These are phyloP conservation scores for Rhodotorula toruloides DNA, from an alignment of 768 basidiomycete genomes.

Conservation along the genomic window DNA sequence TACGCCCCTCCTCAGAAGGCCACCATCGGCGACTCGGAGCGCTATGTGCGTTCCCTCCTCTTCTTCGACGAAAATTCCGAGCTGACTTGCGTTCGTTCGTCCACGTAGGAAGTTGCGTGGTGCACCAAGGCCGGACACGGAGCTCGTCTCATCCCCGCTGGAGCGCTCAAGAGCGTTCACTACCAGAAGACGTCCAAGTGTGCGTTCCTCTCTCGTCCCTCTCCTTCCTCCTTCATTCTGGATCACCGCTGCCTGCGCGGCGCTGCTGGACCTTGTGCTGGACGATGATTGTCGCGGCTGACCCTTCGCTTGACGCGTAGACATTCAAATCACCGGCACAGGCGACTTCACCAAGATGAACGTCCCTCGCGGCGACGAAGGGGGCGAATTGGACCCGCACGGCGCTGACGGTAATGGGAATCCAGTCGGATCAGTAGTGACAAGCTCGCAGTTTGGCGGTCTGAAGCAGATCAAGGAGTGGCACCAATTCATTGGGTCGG, in stretches of 20 bases:
- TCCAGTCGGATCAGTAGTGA: slow-evolving; percentile 43
- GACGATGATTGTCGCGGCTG: too few relatives aligned
- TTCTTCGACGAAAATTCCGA: background rate
- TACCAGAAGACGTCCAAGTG: too few relatives aligned
- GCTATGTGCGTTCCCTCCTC: background rate
- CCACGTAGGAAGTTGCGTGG: slow-evolving; percentile 60
- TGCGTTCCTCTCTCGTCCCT: background rate
- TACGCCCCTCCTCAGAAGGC: slow-evolving; percentile 7
- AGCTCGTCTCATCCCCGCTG: slow-evolving; percentile 39
- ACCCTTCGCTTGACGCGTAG: too few relatives aligned
- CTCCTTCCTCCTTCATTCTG: too few relatives aligned
- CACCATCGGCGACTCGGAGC: slow-evolving; percentile 27
- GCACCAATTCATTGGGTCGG: slow-evolving; percentile 53
- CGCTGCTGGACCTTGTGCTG: too few relatives aligned
- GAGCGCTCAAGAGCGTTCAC: slow-evolving; percentile 40
- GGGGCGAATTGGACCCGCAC: slow-evolving; percentile 64
- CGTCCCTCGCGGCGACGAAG: slow-evolving; percentile 60
- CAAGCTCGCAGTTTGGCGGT: too few relatives aligned
- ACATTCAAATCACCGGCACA: slow-evolving; percentile 48
- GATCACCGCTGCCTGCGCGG: too few relatives aligned
- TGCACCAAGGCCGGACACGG: slow-evolving; percentile 57
- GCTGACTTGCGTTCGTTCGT: background rate
- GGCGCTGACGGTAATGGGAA: slow-evolving; percentile 53
- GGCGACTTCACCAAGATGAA: slow-evolving; percentile 63
- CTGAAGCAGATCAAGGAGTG: slow-evolving; percentile 68